Evolutionary conservation across 176 grass and related monocot species (phyloP).

Genomic region (Bolboschoenus planiculmis): DNA sequence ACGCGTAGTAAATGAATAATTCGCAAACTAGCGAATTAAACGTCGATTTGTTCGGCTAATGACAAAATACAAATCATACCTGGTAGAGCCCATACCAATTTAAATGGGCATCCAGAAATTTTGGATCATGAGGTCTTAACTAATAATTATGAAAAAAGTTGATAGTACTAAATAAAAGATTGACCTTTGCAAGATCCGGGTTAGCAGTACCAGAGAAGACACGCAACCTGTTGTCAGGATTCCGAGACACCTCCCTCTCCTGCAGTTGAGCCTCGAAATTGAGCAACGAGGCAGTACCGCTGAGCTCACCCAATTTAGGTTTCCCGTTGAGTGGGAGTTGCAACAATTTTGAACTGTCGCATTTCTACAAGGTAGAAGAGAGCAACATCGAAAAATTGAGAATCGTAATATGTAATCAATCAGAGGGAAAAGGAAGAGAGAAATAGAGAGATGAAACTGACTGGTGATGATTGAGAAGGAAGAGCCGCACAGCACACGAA

Average conservation of each 20-base stretch:
- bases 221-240: conserved; percentile 47
- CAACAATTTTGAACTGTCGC: neutral
- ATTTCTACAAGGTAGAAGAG: neutral
- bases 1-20: no score
- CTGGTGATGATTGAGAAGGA: conserved; percentile 38
- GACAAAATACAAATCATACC: no score
- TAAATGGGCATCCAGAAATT: neutral
- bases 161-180: neutral
- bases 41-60: no score
- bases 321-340: conserved; percentile 1
- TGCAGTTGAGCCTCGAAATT: neutral
- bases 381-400: neutral
- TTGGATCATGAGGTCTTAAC: neutral
- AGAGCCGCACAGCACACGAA: conserved; percentile 16
- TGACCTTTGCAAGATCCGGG: conserved; percentile 52
- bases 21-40: no score
- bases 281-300: neutral
- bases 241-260: neutral
- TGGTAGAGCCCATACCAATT: neutral
- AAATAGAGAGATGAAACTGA: conserved; percentile 22
- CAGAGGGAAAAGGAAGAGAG: neutral
- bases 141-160: neutral
- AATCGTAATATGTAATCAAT: neutral
- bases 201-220: conserved; percentile 87
- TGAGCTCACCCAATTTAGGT: neutral